Evolutionary conservation across 768 basidiomycete species (phyloP), one percentile per base, ranked within the genome.

Genomic region (Exidia glandulosa): DNA sequence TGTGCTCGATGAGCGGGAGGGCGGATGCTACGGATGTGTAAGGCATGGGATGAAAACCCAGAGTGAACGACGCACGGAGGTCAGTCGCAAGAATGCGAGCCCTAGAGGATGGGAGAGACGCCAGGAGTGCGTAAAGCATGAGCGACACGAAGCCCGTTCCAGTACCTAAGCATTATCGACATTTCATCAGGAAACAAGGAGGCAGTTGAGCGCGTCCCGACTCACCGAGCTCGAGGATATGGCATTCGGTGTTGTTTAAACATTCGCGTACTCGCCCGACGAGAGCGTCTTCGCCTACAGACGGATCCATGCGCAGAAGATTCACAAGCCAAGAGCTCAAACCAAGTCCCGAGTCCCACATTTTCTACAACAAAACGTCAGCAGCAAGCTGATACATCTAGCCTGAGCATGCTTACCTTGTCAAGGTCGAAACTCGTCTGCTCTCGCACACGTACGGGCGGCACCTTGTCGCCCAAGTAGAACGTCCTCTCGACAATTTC

Each of bases 281-380:
- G 13, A n/a, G 27, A 12, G 9, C 47, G 37, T 19, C 29, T 32
- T 23, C 45, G 14, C 14, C 9, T 13, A 2, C 7, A 33, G 3
- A 23, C 34, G 12, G 5, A 27, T 37, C 12, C 25, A 31, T n/a
- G 37, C 27, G 33, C 37, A 62, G 54, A 3, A 60, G 61, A 31
- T 61, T 41, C 61, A 80, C 74, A 3, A 95, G 74, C 89, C 89
- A 94, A 2, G 90, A 81, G 60, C 87, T 85, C 23, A 94, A 73
- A 5, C 89, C 92, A 54, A 95, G 78, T 2, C 94, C 94, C 47
- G 92, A 94, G 69, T 95, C 93, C 94, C 94, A 96, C 58, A 95
- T 81, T 91, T 95, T 95, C 94, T 95, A 27, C 14, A 10, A 31
- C n/a, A 41, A 32, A 4, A 32, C 27, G 58, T 60, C 7, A 59